Evolutionary conservation across 306 rosid species (phyloP).

Genomic region (Gynostemma pentaphyllum): DNA sequence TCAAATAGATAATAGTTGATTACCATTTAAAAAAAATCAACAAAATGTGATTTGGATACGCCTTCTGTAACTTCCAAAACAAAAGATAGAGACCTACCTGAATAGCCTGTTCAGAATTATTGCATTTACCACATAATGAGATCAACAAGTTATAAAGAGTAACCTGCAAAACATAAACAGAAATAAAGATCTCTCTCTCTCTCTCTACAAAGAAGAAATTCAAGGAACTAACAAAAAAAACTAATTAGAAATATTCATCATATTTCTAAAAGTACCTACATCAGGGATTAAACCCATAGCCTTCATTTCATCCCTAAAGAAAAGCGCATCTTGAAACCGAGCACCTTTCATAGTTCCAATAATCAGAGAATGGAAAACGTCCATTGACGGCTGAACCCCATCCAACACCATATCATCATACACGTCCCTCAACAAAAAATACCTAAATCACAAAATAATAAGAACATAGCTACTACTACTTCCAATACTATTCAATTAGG

Average conservation of each 20-base stretch:
- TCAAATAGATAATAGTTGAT: slow-evolving; percentile 7
- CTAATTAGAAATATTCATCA: not conserved
- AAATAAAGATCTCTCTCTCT: not conserved
- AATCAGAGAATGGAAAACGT: slow-evolving; percentile 62
- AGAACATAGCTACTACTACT: not conserved
- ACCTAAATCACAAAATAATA: slow-evolving; percentile 24
- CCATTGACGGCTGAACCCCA: slow-evolving; percentile 80
- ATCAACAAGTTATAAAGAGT: slow-evolving; percentile 63
- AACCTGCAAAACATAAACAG: slow-evolving; percentile 37
- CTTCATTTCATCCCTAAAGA: slow-evolving; percentile 75
- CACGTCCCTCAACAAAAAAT: slow-evolving; percentile 58
- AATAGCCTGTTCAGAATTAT: slow-evolving; percentile 65
- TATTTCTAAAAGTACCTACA: slow-evolving; percentile 27
- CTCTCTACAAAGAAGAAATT: not conserved
- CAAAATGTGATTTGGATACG: not conserved
- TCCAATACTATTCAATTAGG: not conserved
- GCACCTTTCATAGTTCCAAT: slow-evolving; percentile 70
- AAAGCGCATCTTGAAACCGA: slow-evolving; percentile 67
- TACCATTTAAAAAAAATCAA: slow-evolving; percentile 10
- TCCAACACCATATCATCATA: slow-evolving; percentile 90
- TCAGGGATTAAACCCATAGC: slow-evolving; percentile 76
- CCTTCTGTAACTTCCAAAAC: not conserved
- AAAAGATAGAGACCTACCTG: slow-evolving; percentile 37
- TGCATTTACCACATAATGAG: slow-evolving; percentile 75
- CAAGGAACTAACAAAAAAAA: not conserved